A percentile compares a stretch with the other conserved stretches of the same genome.
Evolutionary conservation across 2,329 filamentous ascomycete genomes (phyloP).

Genomic region (Pseudogymnoascus pannorum): DNA sequence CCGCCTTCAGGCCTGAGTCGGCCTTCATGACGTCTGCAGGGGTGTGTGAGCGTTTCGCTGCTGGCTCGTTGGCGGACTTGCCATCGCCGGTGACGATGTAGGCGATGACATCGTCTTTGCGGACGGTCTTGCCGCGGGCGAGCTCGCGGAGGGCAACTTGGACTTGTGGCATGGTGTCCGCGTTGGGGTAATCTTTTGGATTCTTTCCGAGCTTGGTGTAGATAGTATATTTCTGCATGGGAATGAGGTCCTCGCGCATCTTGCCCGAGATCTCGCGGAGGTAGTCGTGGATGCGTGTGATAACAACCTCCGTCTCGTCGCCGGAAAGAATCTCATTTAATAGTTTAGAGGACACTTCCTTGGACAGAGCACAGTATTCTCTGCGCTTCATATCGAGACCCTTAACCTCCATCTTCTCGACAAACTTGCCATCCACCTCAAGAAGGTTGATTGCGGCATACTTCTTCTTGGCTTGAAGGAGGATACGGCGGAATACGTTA

Average conservation of each 20-base stretch:
- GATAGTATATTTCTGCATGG: conserved; percentile 86
- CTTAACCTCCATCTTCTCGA: conserved; percentile 96
- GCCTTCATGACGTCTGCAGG: conserved; percentile 77
- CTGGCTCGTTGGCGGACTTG: conserved; percentile 52
- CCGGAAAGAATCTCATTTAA: conserved; percentile 94
- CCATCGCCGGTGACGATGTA: conserved; percentile 83
- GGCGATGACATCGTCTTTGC: conserved; percentile 91
- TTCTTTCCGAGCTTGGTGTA: conserved; percentile 95
- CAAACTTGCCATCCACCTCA: conserved; percentile 78
- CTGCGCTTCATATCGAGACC: conserved; percentile 96
- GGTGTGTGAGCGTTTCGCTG: conserved; percentile 83
- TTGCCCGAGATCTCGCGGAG: conserved; percentile 74
- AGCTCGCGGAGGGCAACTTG: conserved; percentile 89
- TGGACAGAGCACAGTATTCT: conserved; percentile 92
- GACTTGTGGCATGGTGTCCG: conserved; percentile 90
- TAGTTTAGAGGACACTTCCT: conserved; percentile 84
- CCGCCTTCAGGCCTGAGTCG: conserved; percentile 68
- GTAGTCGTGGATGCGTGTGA: conserved; percentile 89
- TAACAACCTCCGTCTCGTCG: conserved; percentile 79
- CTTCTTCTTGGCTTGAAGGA: conserved; percentile 98
- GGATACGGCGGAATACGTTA: conserved; percentile 86
- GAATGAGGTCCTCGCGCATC: conserved; percentile 75
- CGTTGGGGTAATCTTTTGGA: conserved; percentile 89
- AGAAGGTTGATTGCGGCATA: conserved; percentile 95
- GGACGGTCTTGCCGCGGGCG: conserved; percentile 76